phyloP scores from a whole-genome alignment of 768 basidiomycete genomes.

The Clavaria fumosa region DNA sequence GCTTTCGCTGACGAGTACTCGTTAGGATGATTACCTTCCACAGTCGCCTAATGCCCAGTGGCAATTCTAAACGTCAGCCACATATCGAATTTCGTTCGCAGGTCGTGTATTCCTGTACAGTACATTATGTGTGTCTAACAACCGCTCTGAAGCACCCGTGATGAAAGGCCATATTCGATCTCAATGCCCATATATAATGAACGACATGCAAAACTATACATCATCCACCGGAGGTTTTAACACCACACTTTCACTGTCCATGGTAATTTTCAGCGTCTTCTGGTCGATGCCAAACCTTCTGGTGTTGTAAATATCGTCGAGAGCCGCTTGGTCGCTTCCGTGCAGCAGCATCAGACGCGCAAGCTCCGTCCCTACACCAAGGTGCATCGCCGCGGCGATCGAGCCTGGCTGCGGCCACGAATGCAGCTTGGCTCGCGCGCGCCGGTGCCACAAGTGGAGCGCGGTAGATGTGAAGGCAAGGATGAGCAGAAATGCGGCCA shows the following conservation, averaged over 20 bases:
- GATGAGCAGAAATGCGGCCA: slow-evolving; percentile 25
- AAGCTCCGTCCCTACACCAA: slow-evolving; percentile 35
- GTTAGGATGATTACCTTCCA: no score
- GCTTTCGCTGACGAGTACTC: no score
- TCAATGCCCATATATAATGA: no score
- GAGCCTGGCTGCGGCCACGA: slow-evolving; percentile 36
- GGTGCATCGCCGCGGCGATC: slow-evolving; percentile 38
- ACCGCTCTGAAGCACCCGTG: no score
- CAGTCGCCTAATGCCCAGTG: no score
- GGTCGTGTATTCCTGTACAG: no score
- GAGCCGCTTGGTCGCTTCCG: slow-evolving; percentile 26
- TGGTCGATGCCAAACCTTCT: slow-evolving; percentile 37
- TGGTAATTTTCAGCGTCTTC: slow-evolving; percentile 30
- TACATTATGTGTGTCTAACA: no score
- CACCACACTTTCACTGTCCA: not conserved
- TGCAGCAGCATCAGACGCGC: slow-evolving; percentile 28
- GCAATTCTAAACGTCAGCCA: no score
- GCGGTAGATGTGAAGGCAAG: slow-evolving; percentile 28
- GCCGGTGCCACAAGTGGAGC: slow-evolving; percentile 32
- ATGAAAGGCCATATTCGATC: no score
- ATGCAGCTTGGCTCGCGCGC: slow-evolving; percentile 26
- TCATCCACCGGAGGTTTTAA: no score
- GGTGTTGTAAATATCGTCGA: slow-evolving; percentile 24
- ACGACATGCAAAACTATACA: no score
- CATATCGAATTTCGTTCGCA: no score